Base-by-base conservation (phyloP, 345 rosid species). In the Erodium maritimum region DNA sequence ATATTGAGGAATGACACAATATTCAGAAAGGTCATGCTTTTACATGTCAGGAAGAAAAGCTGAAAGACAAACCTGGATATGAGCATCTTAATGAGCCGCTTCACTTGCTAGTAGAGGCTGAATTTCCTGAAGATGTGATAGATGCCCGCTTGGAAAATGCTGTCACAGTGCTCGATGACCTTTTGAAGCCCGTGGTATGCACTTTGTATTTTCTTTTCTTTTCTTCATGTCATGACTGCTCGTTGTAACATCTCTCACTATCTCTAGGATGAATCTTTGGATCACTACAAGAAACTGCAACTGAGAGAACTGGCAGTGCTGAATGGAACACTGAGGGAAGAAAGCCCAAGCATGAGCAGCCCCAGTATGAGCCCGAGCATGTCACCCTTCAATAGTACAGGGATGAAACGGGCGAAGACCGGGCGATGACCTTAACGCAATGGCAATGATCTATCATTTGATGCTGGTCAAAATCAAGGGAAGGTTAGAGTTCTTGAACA, bases 181-280 rank as follows among this genome's bases (percentile, higher is more conserved):
- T 93, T 65, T 67, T 93, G 67, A 89, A 80, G 81, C 99, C 99
- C 25, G 81, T 93, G 95, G 95, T 88, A 82, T n/a, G n/a, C 12
- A 0, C 16, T n/a, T n/a, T 51, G 22, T n/a, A n/a, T n/a, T n/a
- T n/a, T n/a, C n/a, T n/a, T n/a, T n/a, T n/a, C n/a, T n/a, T n/a
- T n/a, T n/a, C n/a, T n/a, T n/a, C n/a, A n/a, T n/a, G n/a, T n/a
- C n/a, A n/a, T n/a, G n/a, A n/a, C n/a, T n/a, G n/a, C n/a, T n/a
- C n/a, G n/a, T n/a, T n/a, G n/a, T n/a, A 29, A 11, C 9, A 29
- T 11, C n/a, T 53, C 25, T 16, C 58, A 23, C 55, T 21, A 11
- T n/a, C n/a, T n/a, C n/a, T 74, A 88, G 99, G 99, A 93, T 25
- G 99, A 93, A 65, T 88, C 95, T 23, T 72, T 77, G 81, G 99